These are phyloP conservation scores for Corchorus capsularis DNA, from an alignment of 345 rosid genomes.

Conservation along the genomic window DNA sequence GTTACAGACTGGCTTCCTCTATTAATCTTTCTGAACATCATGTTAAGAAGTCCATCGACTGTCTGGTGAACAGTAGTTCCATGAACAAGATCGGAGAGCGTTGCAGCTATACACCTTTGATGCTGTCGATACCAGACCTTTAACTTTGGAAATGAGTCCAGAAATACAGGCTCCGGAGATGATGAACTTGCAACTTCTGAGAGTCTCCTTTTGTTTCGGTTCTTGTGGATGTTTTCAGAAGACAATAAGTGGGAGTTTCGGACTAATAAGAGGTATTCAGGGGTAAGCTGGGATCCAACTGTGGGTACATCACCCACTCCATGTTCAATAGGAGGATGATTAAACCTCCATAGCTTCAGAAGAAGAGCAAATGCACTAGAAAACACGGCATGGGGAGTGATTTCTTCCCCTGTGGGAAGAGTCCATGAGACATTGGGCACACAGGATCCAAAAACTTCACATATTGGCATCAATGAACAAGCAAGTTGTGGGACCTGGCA, in stretches of 20 bases:
- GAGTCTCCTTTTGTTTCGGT: constrained; percentile 61
- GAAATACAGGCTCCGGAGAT: constrained; percentile 64
- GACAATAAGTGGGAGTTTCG: constrained; percentile 83
- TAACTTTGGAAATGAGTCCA: constrained; percentile 91
- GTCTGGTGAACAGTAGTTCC: constrained; percentile 88
- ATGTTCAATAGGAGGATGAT: constrained; percentile 89
- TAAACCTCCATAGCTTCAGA: constrained; percentile 92
- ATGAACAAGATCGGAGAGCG: constrained; percentile 79
- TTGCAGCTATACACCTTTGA: constrained; percentile 83
- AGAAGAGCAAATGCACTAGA: constrained; percentile 93
- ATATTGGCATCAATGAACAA: constrained; percentile 88
- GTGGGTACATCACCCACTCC: constrained; percentile 89
- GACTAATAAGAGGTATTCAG: constrained; percentile 81
- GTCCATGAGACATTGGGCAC: constrained; percentile 73
- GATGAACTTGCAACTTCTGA: constrained; percentile 57
- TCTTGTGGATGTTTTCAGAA: constrained; percentile 54
- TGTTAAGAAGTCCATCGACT: constrained; percentile 76
- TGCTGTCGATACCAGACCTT: constrained; percentile 92
- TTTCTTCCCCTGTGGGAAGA: constrained; percentile 73
- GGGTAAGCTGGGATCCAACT: constrained; percentile 81
- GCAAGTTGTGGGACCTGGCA: constrained; percentile 92
- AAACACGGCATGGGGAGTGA: constrained; percentile 82
- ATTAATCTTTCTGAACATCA: constrained; percentile 75
- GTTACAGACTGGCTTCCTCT: constrained; percentile 60
- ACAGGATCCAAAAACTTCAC: constrained; percentile 92